phyloP scores from a whole-genome alignment of 495 filamentous ascomycete genomes.

The Penicillium arizonense region DNA sequence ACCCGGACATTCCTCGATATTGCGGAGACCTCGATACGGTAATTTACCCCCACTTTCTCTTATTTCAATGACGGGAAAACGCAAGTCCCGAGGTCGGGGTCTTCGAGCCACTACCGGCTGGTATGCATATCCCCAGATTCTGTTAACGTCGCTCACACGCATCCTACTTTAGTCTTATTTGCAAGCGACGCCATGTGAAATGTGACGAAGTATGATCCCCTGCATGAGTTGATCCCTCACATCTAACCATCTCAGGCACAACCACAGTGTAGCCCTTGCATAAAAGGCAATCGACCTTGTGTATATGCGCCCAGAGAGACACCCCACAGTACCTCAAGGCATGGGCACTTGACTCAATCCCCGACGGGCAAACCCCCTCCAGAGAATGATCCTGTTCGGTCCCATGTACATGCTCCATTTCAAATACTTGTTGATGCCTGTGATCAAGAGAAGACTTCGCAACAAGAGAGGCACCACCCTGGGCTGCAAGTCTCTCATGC shows the following conservation, averaged over 20 bases:
- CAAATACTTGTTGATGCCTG: conserved; percentile 27
- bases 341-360: not conserved
- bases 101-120: conserved; percentile 31
- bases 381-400: not conserved
- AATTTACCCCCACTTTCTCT: not conserved
- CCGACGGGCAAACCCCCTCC: not conserved
- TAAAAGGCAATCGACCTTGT: conserved; percentile 29
- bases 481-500: not conserved
- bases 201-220: conserved; percentile 25
- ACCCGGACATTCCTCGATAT: too few species aligned
- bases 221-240: not conserved
- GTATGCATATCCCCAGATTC: conserved; percentile 13
- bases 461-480: not conserved
- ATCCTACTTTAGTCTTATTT: conserved; percentile 17
- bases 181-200: conserved; percentile 34
- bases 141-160: not conserved
- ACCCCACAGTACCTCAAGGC: not conserved
- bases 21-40: conserved; percentile 1
- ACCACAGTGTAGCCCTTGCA: conserved; percentile 31
- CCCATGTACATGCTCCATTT: conserved; percentile 15
- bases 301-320: conserved; percentile 13
- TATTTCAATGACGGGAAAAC: conserved; percentile 13
- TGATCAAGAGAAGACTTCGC: conserved; percentile 18
- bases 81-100: conserved; percentile 33
- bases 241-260: conserved; percentile 14